Evolutionary conservation across 129 eudicot genomes (phyloP).

Genomic region (Artemisia argyi): DNA sequence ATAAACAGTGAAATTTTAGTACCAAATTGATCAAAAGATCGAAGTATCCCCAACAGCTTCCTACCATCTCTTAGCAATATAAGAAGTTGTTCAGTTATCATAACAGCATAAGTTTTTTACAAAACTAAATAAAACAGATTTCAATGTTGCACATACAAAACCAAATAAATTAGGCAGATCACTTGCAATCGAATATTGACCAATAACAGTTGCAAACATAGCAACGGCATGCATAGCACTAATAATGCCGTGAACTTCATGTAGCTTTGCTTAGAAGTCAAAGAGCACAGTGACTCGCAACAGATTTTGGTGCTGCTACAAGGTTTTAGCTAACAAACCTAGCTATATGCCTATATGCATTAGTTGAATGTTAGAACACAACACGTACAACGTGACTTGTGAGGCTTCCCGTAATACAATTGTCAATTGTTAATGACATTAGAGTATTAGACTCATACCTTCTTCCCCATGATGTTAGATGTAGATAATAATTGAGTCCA

Average conservation of each 20-base stretch:
- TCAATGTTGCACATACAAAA: not conserved
- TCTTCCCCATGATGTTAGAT: no score
- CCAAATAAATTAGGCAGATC: not conserved
- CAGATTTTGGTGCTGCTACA: no score
- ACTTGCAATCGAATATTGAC: not conserved
- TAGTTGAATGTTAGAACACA: no score
- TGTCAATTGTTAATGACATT: no score
- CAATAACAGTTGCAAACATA: not conserved
- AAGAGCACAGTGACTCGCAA: no score
- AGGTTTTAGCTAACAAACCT: no score
- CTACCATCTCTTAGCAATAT: conserved; percentile 55
- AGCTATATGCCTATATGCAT: no score
- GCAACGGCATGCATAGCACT: not conserved
- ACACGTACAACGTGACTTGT: no score
- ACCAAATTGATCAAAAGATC: conserved; percentile 61
- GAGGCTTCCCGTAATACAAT: no score
- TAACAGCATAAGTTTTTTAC: not conserved
- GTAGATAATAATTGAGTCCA: no score
- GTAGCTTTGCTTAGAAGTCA: not conserved
- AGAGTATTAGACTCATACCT: no score
- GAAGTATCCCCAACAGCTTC: conserved; percentile 49
- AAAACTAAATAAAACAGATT: not conserved
- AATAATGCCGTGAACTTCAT: not conserved
- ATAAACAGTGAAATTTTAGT: conserved; percentile 10
- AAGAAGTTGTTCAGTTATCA: conserved; percentile 26